These are phyloP conservation scores for Phascolomyces articulosus DNA, from an alignment of 371 early-diverging fungal genomes.

Conservation along the genomic window DNA sequence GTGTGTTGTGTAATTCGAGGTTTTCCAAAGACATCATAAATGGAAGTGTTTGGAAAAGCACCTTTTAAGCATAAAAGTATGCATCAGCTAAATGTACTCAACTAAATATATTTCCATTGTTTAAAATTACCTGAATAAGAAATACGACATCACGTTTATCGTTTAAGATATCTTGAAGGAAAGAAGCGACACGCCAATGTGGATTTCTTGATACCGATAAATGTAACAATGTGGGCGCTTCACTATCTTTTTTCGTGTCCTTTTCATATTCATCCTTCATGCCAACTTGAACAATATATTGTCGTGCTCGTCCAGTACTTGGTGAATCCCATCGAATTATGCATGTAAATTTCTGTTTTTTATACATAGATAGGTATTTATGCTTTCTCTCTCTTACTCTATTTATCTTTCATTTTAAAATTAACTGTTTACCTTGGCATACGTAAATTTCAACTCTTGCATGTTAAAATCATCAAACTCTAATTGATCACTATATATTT, in stretches of 20 bases:
- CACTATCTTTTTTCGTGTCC: constrained; percentile 4
- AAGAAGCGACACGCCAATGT: constrained; percentile 42
- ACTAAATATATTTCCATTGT: too few species aligned
- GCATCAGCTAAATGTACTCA: too few species aligned
- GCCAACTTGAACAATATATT: constrained; percentile 34
- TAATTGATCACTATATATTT: constrained; percentile 39
- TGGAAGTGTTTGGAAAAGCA: constrained; percentile 50
- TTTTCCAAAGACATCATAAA: constrained; percentile 46
- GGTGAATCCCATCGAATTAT: constrained; percentile 41
- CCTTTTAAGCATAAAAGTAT: constrained; percentile 19
- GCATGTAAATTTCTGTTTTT: constrained; percentile 29
- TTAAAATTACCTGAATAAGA: constrained; percentile 53
- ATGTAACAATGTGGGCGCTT: constrained; percentile 12
- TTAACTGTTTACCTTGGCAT: constrained; percentile 33
- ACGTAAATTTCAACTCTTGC: constrained; percentile 38
- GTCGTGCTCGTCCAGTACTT: constrained; percentile 28
- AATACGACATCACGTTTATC: constrained; percentile 46
- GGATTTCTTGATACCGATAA: constrained; percentile 36
- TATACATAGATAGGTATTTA: not conserved
- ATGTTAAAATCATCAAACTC: constrained; percentile 37
- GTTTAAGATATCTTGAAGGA: constrained; percentile 44
- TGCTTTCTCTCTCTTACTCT: too few species aligned
- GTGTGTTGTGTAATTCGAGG: constrained; percentile 31
- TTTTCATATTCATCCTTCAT: constrained; percentile 17
- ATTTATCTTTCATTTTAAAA: too few species aligned